Evolutionary conservation across 1,284 basidiomycete species (phyloP), one percentile per base, ranked within the genome.

Genomic region (Singerocomus rubriflavus): DNA sequence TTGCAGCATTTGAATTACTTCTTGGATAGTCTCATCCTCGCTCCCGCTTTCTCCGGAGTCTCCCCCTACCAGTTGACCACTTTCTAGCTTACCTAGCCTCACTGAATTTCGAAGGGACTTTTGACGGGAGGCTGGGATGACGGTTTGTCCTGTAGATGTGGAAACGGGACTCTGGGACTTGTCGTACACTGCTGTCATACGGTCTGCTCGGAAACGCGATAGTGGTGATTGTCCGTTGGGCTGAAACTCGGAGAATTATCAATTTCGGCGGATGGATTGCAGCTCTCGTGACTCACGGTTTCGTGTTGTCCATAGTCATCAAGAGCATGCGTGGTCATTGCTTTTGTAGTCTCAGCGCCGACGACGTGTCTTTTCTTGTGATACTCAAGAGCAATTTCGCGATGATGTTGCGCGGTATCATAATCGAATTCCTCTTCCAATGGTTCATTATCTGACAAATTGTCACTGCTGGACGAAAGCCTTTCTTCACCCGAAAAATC

Each of bases 301-400:
- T 75, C 71, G 41, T 76, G 67, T 65, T 71, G 72, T 35, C 73
- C 74, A 45, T 74, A 53, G 17, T 66, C 66, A 16, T 72, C 68
- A 54, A 78, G 74, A 31, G 69, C 66, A 59, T 78, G 76, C 10
- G 71, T 70, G 48, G 71, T 71, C 71, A 85, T 73, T 6, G 75
- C 79, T 35, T 71, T 69, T 11, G 76, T 69, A 34, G 78, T 75
- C 42, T 77, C 77, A 31, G 75, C 68, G 1, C 81, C 80, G 41
- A 89, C 74, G 12, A 70, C 72, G 16, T 68, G 70, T 45, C 85
- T 79, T 61, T 82, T 84, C 55, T 75, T 70, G 61, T 85, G 76
- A 62, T 90, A 89, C 52, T 81, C 81, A 34, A 88, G 61, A n/a
- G 83, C 82, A 53, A 89, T 76, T 63, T 88, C 86, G 29, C 86